Base-by-base conservation (phyloP, 2,329 filamentous ascomycete species). In the Colletotrichum tabaci region DNA sequence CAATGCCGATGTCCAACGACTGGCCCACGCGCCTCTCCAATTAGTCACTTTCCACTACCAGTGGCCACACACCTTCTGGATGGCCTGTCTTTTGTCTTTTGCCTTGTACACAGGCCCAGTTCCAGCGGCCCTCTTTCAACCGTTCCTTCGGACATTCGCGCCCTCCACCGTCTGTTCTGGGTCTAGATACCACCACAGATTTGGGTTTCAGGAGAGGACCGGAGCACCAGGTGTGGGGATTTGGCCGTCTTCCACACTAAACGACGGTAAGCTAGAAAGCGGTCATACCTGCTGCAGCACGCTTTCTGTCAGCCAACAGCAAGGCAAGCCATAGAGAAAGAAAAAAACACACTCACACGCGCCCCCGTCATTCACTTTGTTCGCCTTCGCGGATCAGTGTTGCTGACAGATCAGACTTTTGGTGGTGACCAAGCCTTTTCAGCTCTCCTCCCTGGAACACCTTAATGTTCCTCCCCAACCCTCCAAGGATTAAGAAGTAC, bases 371-470 rank as follows among this genome's bases (percentile, higher is more conserved):
- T 15, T 15, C 52, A 23, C 47, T 6, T 50, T 5, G 5, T 21
- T 23, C 15, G 16, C n/a, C 62, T 69, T 53, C 53, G 53, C 23
- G 42, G 18, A 23, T 44, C 5, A 38, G 50, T 26, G 40, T 64
- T 72, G 69, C 69, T 72, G 65, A 72, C 69, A 72, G 40, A 69
- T 72, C 58, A 50, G 49, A 52, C 23, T 60, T 63, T 47, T 47
- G 53, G 69, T 65, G 60, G 69, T 72, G 66, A 68, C 65, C 60
- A 68, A 69, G 26, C 58, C 53, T 61, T 64, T 56, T 40, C 47
- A 64, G 65, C 68, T 53, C 65, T 71, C 38, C 68, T 68, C 58
- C 65, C 60, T 61, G 65, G 69, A 69, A 69, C 65, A 72, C 52
- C 52, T 72, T 72, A 50, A 69, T 69, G 69, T 53, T 72, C 65